Conservation (phyloP, 116 monocot genomes). For the Zostera marina region DNA sequence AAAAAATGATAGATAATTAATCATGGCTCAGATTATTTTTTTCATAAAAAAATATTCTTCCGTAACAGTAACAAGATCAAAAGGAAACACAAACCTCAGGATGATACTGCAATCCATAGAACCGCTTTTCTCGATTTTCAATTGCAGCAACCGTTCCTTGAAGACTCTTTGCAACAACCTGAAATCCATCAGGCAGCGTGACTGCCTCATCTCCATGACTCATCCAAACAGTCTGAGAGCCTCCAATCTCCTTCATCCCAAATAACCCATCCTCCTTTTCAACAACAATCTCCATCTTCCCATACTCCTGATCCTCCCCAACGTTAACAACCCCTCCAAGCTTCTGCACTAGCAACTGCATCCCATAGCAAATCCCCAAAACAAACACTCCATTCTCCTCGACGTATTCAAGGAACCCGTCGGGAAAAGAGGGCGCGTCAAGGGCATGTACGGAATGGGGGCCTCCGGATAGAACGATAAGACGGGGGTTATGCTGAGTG, state of each 20-base stretch:
- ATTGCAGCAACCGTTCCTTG: constrained; percentile 79
- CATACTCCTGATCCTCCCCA: constrained; percentile 89
- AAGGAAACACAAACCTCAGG: constrained; percentile 34
- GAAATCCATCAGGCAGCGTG: constrained; percentile 63
- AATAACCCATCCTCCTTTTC: constrained; percentile 29
- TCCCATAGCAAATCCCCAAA: constrained; percentile 90
- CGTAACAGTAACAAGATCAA: background rate
- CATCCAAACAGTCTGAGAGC: constrained; percentile 84
- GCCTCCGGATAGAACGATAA: constrained; percentile 80
- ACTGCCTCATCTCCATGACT: constrained; percentile 90
- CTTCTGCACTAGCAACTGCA: constrained; percentile 89
- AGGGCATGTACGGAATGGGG: constrained; percentile 82
- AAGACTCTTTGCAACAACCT: constrained; percentile 61
- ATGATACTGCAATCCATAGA: constrained; percentile 79
- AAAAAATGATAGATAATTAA: no score
- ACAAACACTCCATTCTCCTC: constrained; percentile 40
- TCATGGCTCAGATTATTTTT: no score
- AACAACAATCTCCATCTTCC: constrained; percentile 76
- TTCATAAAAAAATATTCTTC: no score
- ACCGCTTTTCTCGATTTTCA: constrained; percentile 37
- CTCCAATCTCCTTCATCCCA: constrained; percentile 16
- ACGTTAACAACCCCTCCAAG: constrained; percentile 60
- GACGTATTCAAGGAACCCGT: constrained; percentile 61
- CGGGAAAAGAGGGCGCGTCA: constrained; percentile 64
- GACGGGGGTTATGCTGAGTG: constrained; percentile 35